Evolutionary conservation across 1,284 basidiomycete genomes (phyloP), one percentile per base, ranked within the genome.

Genomic region (Moesziomyces globuligerus): DNA sequence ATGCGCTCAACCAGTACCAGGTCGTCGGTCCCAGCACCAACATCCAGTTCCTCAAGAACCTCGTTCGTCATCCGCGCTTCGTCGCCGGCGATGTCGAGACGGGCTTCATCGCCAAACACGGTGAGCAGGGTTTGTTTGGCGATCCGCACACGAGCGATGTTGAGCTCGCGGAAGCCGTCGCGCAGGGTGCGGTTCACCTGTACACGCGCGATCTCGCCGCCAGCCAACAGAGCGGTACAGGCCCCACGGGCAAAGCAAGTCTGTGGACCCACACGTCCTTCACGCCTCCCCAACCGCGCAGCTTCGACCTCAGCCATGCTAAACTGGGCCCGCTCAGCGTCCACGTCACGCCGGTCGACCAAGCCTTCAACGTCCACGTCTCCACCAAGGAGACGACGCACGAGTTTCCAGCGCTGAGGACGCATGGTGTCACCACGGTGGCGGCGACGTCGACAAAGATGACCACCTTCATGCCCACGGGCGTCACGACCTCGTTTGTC

Each of bases 11-110:
- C 52, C 89, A 94, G 76, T 97, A 95, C 81, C 88, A 91, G 77
- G 90, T 96, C 49, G 92, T 94, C 0, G 94, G 94, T 13, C 90
- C 94, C 3, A 88, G 89, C 11, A 96, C 94, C 18, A 97, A 96
- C 79, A 86, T 97, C 36, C 91, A 94, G 79, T 97, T 97, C 82
- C 84, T 97, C 61, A 86, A 90, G 60, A 86, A 86, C 0, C 86
- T 97, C 41, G 91, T 92, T 0, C 87, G 88, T 0, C 90, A 96
- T 80, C 80, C 86, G 26, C 87, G 89, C 6, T 96, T 97, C 78
- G 86, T 91, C 18, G 85, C 86, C 28, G 92, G 87, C n/a, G 88
- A 94, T 56, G 88, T 97, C 6, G 94, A 96, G 83, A 96, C 94
- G 8, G 93, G 92, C 2, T 97, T 96, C 79, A 94, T 97, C 76